Base-by-base conservation (phyloP, 176 grass and related monocot genomes). In the Melocanna baccifera region DNA sequence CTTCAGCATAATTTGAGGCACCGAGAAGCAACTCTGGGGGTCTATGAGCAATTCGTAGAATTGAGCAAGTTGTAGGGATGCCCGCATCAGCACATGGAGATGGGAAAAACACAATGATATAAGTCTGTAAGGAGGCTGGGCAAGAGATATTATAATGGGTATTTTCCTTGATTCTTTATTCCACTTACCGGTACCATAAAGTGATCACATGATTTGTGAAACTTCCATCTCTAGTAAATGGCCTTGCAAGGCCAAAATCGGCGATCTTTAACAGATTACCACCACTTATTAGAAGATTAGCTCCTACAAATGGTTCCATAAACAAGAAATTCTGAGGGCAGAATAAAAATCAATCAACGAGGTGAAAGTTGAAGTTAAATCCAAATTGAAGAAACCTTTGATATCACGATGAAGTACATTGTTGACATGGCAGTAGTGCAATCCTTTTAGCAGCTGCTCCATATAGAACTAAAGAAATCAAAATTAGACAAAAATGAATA, bases 191-290 rank as follows among this genome's bases (percentile, higher is more conserved):
- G 63, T 94, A 94, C 92, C 89, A 94, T 63, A 94, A 87, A 75
- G 92, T 94, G 78, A 94, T 94, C 5, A 94, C 92, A 85, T 91
- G 92, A 83, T 94, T 94, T 85, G 92, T 94, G 25, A 94, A 83
- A 81, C 65, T 91, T 77, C 89, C 92, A 67, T 94, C 92, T 79
- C 87, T 91, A 28, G 92, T 91, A 81, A 94, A 94, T 65, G 87
- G 88, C 63, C 92, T 88, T 37, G 92, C 92, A 94, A 94, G 92
- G 23, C 92, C 92, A 87, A 94, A 94, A 85, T 94, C 92, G 9
- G 92, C 92, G 1, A 94, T 81, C 46, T 94, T 94, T 47, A 94
- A 91, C 41, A 91, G 80, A 41, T 91, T 88, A 67, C 86, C 89
- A 72, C 88, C 90, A 85, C 88, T 91, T 87, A 94, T 87, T 80